Evolutionary conservation across 2,329 filamentous ascomycete species (phyloP).

Genomic region (Lecanosticta acicola): DNA sequence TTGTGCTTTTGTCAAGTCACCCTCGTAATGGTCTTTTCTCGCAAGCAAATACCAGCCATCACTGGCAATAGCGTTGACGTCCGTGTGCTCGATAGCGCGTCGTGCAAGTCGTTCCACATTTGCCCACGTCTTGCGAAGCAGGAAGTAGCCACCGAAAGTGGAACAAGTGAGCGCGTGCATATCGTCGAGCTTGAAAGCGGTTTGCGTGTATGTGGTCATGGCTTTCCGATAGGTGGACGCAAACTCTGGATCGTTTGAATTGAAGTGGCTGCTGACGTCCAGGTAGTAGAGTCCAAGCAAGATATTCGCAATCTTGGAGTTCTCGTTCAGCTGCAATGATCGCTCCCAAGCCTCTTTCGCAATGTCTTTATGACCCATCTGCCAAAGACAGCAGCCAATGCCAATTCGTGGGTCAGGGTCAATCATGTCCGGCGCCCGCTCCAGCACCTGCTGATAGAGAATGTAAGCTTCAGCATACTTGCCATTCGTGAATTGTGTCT

Average conservation of each 20-base stretch:
- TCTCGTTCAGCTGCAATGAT: conserved; percentile 70
- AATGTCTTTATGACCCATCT: conserved; percentile 88
- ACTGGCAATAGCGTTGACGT: conserved; percentile 92
- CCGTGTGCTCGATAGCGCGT: conserved; percentile 90
- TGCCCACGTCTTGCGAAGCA: conserved; percentile 71
- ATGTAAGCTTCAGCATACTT: conserved; percentile 79
- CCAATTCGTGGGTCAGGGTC: conserved; percentile 95
- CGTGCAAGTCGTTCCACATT: conserved; percentile 83
- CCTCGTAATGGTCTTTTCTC: conserved; percentile 80
- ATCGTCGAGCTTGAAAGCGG: conserved; percentile 88
- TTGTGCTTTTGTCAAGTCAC: conserved; percentile 66
- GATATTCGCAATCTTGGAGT: conserved; percentile 85
- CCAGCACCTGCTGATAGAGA: conserved; percentile 79
- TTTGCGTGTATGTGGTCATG: conserved; percentile 91
- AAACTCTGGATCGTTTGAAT: conserved; percentile 80
- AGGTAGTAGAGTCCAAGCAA: conserved; percentile 87
- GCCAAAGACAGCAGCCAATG: conserved; percentile 96
- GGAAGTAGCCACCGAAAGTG: conserved; percentile 84
- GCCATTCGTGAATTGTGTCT: conserved; percentile 78
- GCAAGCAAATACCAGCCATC: conserved; percentile 96
- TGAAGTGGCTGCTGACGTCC: conserved; percentile 74
- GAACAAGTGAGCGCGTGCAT: conserved; percentile 83
- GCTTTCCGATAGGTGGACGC: conserved; percentile 81
- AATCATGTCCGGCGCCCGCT: conserved; percentile 77
- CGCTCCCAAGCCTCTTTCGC: conserved; percentile 88